Evolutionary conservation across 2,329 filamentous ascomycete species (phyloP).

Genomic region (Claviceps paspali): DNA sequence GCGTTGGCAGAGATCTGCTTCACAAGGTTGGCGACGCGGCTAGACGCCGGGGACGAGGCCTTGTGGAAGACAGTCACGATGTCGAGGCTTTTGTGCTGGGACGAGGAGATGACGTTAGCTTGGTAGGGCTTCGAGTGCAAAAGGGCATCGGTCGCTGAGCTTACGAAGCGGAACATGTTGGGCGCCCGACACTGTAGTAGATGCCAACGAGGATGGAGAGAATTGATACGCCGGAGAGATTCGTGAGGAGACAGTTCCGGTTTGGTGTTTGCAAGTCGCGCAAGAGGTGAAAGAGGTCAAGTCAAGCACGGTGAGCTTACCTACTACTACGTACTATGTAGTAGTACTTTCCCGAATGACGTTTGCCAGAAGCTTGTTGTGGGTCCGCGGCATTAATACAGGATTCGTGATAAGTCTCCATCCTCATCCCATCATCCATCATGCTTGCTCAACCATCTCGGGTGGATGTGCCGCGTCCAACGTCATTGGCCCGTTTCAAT

Average conservation of each 20-base stretch:
- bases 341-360: not conserved
- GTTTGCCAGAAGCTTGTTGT: not conserved
- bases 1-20: constrained; percentile 66
- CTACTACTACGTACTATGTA: too few species aligned
- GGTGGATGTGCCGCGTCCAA: too few species aligned
- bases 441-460: too few species aligned
- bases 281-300: too few species aligned
- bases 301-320: too few species aligned
- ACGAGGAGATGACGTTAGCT: not conserved
- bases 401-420: not conserved
- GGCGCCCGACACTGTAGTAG: too few species aligned
- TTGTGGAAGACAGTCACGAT: constrained; percentile 95
- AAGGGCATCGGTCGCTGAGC: not conserved
- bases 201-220: not conserved
- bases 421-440: too few species aligned
- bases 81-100: constrained; percentile 67
- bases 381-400: not conserved
- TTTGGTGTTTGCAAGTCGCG: too few species aligned
- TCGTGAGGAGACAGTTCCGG: too few species aligned
- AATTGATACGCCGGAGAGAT: too few species aligned
- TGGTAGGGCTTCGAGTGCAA: not conserved
- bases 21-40: constrained; percentile 57
- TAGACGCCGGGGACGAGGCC: constrained; percentile 55
- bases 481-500: not conserved
- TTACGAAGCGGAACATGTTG: constrained; percentile 13